Conservation (phyloP, 2,329 filamentous ascomycete genomes). For the Phialophora chinensis region DNA sequence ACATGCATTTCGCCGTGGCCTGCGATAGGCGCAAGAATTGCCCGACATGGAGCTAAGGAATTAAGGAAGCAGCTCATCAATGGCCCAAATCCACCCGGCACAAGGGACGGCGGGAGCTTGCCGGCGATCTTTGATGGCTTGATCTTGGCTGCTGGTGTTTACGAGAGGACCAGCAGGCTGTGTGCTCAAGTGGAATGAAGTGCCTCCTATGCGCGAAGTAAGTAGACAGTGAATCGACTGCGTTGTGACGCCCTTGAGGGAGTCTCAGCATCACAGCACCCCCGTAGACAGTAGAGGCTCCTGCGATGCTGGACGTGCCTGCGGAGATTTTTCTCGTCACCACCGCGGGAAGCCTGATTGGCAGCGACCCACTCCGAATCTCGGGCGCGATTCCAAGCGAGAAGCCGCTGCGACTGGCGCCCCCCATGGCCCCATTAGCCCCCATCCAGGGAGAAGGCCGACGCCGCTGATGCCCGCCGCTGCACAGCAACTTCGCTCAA, state of each 20-base stretch:
- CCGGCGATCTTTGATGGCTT: constrained; percentile 8
- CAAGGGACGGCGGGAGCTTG: constrained; percentile 1
- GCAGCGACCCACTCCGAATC: background rate
- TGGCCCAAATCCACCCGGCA: background rate
- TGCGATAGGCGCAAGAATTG: constrained; percentile 27
- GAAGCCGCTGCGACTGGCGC: background rate
- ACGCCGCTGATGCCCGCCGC: background rate
- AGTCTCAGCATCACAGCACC: background rate
- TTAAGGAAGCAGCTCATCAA: constrained; percentile 14
- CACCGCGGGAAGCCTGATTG: background rate
- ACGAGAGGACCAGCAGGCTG: background rate
- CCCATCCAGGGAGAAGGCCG: background rate
- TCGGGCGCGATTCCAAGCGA: background rate
- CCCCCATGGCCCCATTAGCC: too few species aligned
- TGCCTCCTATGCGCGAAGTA: too few species aligned
- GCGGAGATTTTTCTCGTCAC: background rate
- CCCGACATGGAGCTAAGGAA: constrained; percentile 16
- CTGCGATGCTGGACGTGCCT: background rate
- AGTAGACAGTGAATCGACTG: background rate
- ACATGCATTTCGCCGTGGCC: constrained; percentile 23
- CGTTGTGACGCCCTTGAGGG: background rate
- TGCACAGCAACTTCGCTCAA: background rate
- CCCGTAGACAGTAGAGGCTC: too few species aligned
- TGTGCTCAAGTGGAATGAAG: background rate
- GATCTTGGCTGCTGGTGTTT: background rate